Evolutionary conservation across 768 basidiomycete species (phyloP).

Genomic region (Leccinum arenicola): DNA sequence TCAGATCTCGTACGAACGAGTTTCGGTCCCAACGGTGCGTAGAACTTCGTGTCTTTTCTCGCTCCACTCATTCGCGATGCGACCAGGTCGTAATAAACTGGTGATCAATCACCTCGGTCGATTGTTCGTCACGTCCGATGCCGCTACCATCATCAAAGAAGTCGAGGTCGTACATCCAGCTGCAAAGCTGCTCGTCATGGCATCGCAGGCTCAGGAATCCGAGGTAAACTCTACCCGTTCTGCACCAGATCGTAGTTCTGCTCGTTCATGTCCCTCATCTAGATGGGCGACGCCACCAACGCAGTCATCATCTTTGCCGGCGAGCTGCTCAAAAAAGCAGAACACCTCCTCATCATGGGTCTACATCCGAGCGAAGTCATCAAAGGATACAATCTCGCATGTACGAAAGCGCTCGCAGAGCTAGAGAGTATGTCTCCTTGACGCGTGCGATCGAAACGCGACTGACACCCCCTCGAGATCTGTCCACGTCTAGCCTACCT

Average conservation of each 20-base stretch:
- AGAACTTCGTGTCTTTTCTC: too few relatives aligned
- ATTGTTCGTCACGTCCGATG: conserved; percentile 97
- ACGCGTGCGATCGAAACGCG: conserved; percentile 6
- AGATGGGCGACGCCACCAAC: conserved; percentile 99
- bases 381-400: conserved; percentile 92
- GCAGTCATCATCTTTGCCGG: conserved; percentile 93
- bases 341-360: conserved; percentile 91
- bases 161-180: conserved; percentile 99
- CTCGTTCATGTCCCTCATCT: not conserved
- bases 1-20: conserved; percentile 94
- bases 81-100: conserved; percentile 88
- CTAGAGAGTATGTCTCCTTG: conserved; percentile 71
- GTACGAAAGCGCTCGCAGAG: conserved; percentile 77
- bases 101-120: conserved; percentile 96
- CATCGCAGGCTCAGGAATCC: conserved; percentile 91
- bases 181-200: conserved; percentile 99
- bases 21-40: conserved; percentile 91
- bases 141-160: conserved; percentile 97
- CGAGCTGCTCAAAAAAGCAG: conserved; percentile 91
- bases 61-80: conserved; percentile 7
- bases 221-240: conserved; percentile 56
- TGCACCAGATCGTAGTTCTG: not conserved
- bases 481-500: conserved; percentile 68
- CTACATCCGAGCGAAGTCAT: conserved; percentile 96
- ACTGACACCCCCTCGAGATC: conserved; percentile 42